Percentiles rank a stretch among this genome's conserved stretches.
Conservation (phyloP, 768 basidiomycete species). For the Stropharia rugosoannulata region DNA sequence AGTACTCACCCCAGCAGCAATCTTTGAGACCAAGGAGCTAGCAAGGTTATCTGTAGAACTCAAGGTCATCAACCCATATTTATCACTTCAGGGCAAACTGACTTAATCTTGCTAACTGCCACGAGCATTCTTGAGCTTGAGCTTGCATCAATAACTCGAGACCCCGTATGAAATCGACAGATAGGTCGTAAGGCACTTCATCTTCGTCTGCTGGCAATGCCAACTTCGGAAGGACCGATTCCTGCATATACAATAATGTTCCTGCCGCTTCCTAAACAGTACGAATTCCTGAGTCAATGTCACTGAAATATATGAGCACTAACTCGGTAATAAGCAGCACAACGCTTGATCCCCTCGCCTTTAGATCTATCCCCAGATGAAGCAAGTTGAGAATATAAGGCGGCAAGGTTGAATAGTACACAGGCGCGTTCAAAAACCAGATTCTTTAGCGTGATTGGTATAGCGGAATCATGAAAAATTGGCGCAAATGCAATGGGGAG, state of each 20-base stretch:
- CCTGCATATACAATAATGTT: slow-evolving; percentile 58
- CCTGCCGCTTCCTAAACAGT: slow-evolving; percentile 64
- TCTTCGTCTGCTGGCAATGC: slow-evolving; percentile 45
- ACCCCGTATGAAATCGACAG: slow-evolving; percentile 54
- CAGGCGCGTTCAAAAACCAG: slow-evolving; percentile 81
- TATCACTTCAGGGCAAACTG: slow-evolving; percentile 15
- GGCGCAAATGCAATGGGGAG: slow-evolving; percentile 74
- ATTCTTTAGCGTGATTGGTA: slow-evolving; percentile 66
- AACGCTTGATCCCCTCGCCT: slow-evolving; percentile 82
- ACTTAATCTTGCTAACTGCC: slow-evolving; percentile 92
- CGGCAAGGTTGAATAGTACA: slow-evolving; percentile 83
- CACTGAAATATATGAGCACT: slow-evolving; percentile 28
- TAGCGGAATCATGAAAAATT: slow-evolving; percentile 55
- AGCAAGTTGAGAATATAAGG: slow-evolving; percentile 83
- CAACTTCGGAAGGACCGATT: slow-evolving; percentile 54
- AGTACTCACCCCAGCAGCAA: slow-evolving; percentile 64
- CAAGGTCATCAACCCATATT: neutral
- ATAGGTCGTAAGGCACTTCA: slow-evolving; percentile 66
- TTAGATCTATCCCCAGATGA: slow-evolving; percentile 65
- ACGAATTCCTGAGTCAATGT: slow-evolving; percentile 5
- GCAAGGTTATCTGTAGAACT: slow-evolving; percentile 56
- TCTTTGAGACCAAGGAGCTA: slow-evolving; percentile 79
- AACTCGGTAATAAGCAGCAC: slow-evolving; percentile 74
- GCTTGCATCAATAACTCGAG: slow-evolving; percentile 83
- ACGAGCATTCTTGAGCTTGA: slow-evolving; percentile 95